These are phyloP conservation scores for Lactarius akahatsu DNA, from an alignment of 768 basidiomycete genomes.

Conservation along the genomic window DNA sequence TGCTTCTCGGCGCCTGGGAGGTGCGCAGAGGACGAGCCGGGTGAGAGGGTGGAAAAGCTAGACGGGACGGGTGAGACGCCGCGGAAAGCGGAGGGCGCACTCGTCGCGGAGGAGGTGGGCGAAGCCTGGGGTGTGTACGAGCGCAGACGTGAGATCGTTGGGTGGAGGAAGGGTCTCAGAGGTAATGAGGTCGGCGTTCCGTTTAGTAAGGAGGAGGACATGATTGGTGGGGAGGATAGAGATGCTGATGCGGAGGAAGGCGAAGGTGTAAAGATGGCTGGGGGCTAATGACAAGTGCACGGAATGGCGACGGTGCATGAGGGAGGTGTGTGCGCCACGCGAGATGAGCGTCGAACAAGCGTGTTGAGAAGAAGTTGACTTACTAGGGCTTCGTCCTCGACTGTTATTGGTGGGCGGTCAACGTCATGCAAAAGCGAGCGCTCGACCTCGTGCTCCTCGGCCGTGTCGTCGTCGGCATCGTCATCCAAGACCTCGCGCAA, in stretches of 20 bases:
- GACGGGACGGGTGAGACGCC: constrained; percentile 57
- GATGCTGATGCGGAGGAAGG: constrained; percentile 38
- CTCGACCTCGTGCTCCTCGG: constrained; percentile 47
- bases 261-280: constrained; percentile 32
- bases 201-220: constrained; percentile 39
- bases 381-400: constrained; percentile 33
- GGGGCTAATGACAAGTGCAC: constrained; percentile 26
- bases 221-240: constrained; percentile 41
- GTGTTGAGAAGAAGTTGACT: constrained; percentile 32
- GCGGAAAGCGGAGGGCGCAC: constrained; percentile 42
- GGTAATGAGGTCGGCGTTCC: constrained; percentile 34
- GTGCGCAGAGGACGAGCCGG: constrained; percentile 53
- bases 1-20: constrained; percentile 27
- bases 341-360: constrained; percentile 32
- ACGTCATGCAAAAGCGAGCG: constrained; percentile 43
- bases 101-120: constrained; percentile 44
- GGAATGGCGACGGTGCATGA: too few species aligned
- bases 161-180: constrained; percentile 61
- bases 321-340: constrained; percentile 33
- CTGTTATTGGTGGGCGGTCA: constrained; percentile 4
- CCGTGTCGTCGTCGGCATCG: constrained; percentile 44
- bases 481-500: constrained; percentile 70
- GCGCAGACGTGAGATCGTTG: constrained; percentile 76
- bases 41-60: constrained; percentile 69
- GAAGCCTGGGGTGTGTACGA: constrained; percentile 57